These are phyloP conservation scores for Flammula alnicola DNA, from an alignment of 1,284 basidiomycete species.

Conservation along the genomic window DNA sequence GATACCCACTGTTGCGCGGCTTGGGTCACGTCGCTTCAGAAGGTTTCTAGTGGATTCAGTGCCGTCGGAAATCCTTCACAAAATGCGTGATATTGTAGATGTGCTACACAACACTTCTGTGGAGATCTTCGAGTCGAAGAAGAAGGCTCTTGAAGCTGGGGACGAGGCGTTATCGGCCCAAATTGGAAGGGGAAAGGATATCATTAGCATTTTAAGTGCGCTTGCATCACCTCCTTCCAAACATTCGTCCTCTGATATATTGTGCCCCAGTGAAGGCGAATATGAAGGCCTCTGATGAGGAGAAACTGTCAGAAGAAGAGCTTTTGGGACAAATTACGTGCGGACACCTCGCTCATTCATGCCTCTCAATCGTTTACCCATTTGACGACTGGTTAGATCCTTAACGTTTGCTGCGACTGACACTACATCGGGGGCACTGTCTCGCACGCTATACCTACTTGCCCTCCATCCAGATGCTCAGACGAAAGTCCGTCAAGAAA, in stretches of 20 bases:
- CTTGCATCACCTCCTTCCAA: neutral
- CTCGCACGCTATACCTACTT: constrained; percentile 39
- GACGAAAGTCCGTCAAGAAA: constrained; percentile 38
- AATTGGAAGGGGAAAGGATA: constrained; percentile 45
- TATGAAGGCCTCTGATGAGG: constrained; percentile 27
- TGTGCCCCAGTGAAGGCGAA: constrained; percentile 34
- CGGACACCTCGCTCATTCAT: neutral
- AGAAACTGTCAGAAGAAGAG: constrained; percentile 29
- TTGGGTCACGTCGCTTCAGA: constrained; percentile 41
- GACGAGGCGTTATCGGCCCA: constrained; percentile 37
- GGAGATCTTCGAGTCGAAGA: constrained; percentile 45
- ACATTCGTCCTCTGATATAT: too few relatives aligned
- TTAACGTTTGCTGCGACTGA: constrained; percentile 47
- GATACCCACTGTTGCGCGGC: constrained; percentile 36
- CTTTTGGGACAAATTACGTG: constrained; percentile 30
- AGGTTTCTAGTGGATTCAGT: constrained; percentile 38
- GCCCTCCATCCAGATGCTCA: constrained; percentile 40
- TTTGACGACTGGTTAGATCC: constrained; percentile 34
- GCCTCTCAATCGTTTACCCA: neutral
- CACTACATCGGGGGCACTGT: constrained; percentile 43
- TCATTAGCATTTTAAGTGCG: constrained; percentile 49
- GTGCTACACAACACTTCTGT: constrained; percentile 40
- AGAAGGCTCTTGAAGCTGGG: constrained; percentile 38
- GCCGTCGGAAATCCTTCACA: constrained; percentile 35
- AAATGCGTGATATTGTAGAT: constrained; percentile 41